Conservation (phyloP, 257 asterid genomes). For the Agastache rugosa region DNA sequence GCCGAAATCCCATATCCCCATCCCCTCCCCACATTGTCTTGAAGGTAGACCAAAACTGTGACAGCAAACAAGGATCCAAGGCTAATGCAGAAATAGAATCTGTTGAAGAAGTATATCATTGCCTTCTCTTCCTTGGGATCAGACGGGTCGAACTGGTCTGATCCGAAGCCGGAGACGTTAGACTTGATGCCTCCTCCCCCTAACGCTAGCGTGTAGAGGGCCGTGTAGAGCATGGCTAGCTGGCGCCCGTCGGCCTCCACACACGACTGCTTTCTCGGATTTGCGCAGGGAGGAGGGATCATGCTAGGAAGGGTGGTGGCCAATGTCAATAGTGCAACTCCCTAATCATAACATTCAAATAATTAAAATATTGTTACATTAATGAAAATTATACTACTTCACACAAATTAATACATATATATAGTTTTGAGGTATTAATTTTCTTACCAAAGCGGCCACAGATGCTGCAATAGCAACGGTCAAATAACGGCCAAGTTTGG, state of each 20-base stretch:
- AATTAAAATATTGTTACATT: background rate
- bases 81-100: slow-evolving; percentile 87
- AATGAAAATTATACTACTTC: background rate
- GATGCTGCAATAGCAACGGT: slow-evolving; percentile 77
- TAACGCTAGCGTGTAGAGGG: slow-evolving; percentile 81
- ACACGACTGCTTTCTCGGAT: slow-evolving; percentile 52
- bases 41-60: slow-evolving; percentile 80
- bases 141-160: slow-evolving; percentile 76
- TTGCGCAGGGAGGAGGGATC: slow-evolving; percentile 73
- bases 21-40: slow-evolving; percentile 86
- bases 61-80: slow-evolving; percentile 80
- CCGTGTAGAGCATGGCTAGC: slow-evolving; percentile 66
- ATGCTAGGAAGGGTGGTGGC: slow-evolving; percentile 73
- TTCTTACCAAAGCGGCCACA: slow-evolving; percentile 66
- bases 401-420: background rate
- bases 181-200: slow-evolving; percentile 95
- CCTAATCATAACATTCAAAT: slow-evolving; percentile 43
- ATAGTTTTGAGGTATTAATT: background rate
- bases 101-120: slow-evolving; percentile 77
- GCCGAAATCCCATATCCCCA: slow-evolving; percentile 89
- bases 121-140: slow-evolving; percentile 70
- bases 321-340: slow-evolving; percentile 66
- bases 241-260: slow-evolving; percentile 60
- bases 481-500: slow-evolving; percentile 80
- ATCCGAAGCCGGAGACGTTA: slow-evolving; percentile 86